Evolutionary conservation across 768 basidiomycete genomes (phyloP).

Genomic region (Mycena rosella): DNA sequence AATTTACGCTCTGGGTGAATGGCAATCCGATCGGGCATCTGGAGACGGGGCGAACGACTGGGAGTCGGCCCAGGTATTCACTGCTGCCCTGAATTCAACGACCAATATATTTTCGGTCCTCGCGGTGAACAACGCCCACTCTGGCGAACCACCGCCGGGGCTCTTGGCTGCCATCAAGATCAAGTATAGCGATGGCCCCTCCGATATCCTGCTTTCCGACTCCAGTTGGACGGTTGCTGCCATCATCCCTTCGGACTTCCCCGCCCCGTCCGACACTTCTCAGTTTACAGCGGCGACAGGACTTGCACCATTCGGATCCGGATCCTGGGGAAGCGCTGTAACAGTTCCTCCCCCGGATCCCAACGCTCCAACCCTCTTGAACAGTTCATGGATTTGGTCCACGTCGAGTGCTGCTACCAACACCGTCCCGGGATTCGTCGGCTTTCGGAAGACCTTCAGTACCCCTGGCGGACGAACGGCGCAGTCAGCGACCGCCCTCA

Average conservation of each 20-base stretch:
- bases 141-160: not conserved
- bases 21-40: slow-evolving; percentile 9
- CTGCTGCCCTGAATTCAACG: not conserved
- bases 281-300: not conserved
- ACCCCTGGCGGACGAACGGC: not conserved
- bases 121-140: not conserved
- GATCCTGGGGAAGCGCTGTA: not conserved
- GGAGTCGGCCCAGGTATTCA: not conserved
- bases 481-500: not conserved
- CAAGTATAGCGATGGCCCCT: not conserved
- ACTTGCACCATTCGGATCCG: not conserved
- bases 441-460: not conserved
- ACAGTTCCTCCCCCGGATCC: not conserved
- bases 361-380: not conserved
- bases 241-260: not conserved
- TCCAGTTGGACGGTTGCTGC: not conserved
- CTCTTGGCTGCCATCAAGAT: not conserved
- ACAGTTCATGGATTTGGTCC: not conserved
- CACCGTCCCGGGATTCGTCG: not conserved
- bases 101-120: not conserved
- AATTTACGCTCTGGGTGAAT: slow-evolving; percentile 25
- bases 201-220: not conserved
- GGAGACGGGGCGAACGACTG: slow-evolving; percentile 1
- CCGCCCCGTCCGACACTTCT: not conserved
- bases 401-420: not conserved